These are phyloP conservation scores for Steccherinum ochraceum DNA, from an alignment of 768 basidiomycete species.

Conservation along the genomic window DNA sequence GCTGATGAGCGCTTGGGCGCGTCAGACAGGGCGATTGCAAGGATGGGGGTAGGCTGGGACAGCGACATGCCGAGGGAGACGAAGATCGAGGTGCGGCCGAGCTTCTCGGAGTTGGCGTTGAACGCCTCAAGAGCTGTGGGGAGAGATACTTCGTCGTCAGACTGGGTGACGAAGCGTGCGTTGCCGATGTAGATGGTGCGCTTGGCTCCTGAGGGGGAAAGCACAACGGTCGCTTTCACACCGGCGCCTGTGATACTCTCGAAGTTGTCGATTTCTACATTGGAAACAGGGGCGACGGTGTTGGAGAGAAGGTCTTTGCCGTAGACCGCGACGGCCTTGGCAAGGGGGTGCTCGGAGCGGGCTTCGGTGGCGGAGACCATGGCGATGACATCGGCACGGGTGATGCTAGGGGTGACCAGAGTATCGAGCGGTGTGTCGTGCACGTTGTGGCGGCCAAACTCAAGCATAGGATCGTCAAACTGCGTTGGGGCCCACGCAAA, in stretches of 20 bases:
- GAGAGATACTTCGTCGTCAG: constrained; percentile 42
- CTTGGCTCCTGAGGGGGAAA: constrained; percentile 37
- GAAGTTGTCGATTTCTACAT: constrained; percentile 62
- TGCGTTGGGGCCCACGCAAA: constrained; percentile 64
- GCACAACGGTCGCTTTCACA: constrained; percentile 61
- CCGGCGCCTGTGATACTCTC: constrained; percentile 89
- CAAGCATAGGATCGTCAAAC: constrained; percentile 19
- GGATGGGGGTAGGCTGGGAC: constrained; percentile 46
- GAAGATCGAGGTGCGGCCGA: constrained; percentile 84
- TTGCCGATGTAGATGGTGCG: constrained; percentile 72
- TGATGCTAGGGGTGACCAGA: constrained; percentile 56
- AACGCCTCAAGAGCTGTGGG: constrained; percentile 59
- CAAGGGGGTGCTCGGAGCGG: constrained; percentile 93
- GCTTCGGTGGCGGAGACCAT: constrained; percentile 86
- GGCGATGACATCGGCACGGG: constrained; percentile 59
- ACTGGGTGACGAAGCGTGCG: constrained; percentile 58
- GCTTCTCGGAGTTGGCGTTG: constrained; percentile 56
- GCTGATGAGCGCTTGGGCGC: constrained; percentile 79
- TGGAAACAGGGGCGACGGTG: constrained; percentile 35
- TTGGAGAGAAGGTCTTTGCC: constrained; percentile 57
- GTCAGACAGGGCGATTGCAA: constrained; percentile 85
- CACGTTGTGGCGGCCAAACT: constrained; percentile 1
- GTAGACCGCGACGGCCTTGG: constrained; percentile 84
- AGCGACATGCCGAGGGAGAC: constrained; percentile 55
- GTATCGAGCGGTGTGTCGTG: constrained; percentile 14